Percentiles rank a stretch among this genome's conserved stretches.
These are phyloP conservation scores for Perkinsus chesapeaki DNA, from an alignment of 169 alveolate genomes.

Conservation along the genomic window DNA sequence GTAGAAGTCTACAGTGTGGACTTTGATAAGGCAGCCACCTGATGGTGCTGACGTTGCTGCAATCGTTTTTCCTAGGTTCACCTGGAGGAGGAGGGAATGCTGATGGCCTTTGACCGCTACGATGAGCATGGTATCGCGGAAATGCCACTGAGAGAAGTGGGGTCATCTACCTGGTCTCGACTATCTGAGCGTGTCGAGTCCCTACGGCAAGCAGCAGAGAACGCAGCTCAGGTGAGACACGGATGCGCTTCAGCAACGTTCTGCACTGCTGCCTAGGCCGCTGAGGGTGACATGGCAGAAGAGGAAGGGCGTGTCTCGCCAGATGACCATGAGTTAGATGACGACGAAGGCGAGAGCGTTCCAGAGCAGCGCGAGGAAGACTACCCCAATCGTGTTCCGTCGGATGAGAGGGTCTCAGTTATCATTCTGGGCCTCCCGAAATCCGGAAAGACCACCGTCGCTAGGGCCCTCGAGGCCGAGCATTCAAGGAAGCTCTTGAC, in stretches of 20 bases:
- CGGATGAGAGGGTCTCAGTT: slow-evolving; percentile 27
- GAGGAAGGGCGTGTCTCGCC: slow-evolving; percentile 16
- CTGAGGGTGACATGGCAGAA: slow-evolving; percentile 1
- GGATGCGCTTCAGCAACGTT: slow-evolving; percentile 25
- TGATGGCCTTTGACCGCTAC: slow-evolving; percentile 58
- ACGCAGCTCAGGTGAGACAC: slow-evolving; percentile 14
- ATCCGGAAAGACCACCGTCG: slow-evolving; percentile 31
- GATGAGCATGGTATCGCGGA: slow-evolving; percentile 36
- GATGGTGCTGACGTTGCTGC: background rate
- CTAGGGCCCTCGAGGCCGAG: slow-evolving; percentile 14
- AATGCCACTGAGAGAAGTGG: slow-evolving; percentile 37
- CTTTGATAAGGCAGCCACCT: slow-evolving; percentile 57
- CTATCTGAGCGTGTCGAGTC: slow-evolving; percentile 10
- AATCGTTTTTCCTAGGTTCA: too few species aligned
- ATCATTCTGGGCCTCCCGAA: slow-evolving; percentile 34
- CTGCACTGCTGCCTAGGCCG: slow-evolving; percentile 1
- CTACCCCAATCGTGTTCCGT: background rate
- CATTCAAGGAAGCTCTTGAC: slow-evolving; percentile 22
- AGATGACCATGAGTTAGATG: slow-evolving; percentile 9
- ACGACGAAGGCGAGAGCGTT: slow-evolving; percentile 5
- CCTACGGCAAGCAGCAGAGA: slow-evolving; percentile 13
- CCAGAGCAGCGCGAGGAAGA: background rate
- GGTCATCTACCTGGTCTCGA: slow-evolving; percentile 26
- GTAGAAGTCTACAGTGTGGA: slow-evolving; percentile 77
- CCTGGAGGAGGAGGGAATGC: slow-evolving; percentile 70